These are phyloP conservation scores for Colletotrichum cereale DNA, from an alignment of 2,329 filamentous ascomycete species.

Conservation along the genomic window DNA sequence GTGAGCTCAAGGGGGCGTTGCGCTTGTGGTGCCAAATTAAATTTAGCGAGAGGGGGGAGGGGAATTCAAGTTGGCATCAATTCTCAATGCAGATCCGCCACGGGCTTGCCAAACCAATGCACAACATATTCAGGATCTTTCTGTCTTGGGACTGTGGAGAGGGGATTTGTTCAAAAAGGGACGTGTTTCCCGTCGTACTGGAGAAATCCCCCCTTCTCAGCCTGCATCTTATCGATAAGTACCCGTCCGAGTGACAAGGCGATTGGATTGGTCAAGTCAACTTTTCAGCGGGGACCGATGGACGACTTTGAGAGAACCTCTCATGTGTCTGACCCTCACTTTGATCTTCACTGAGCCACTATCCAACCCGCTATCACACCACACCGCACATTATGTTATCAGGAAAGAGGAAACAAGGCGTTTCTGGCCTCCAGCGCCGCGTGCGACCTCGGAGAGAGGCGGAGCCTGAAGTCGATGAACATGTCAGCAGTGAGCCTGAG, in stretches of 20 bases:
- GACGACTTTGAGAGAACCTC: conserved; percentile 7
- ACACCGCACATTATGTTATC: conserved; percentile 34
- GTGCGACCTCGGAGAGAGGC: conserved; percentile 54
- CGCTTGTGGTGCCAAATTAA: neutral
- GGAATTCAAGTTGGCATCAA: neutral
- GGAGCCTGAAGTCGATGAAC: conserved; percentile 44
- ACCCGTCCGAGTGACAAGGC: neutral
- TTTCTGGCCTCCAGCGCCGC: conserved; percentile 52
- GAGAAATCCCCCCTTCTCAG: neutral
- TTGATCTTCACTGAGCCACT: neutral
- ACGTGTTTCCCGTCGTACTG: conserved; percentile 1
- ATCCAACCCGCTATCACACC: neutral
- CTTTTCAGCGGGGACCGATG: conserved; percentile 2
- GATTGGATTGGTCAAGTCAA: neutral
- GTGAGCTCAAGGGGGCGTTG: neutral
- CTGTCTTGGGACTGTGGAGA: conserved; percentile 1
- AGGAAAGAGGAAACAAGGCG: conserved; percentile 40
- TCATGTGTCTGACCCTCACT: conserved; percentile 13
- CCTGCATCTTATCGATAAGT: conserved; percentile 18
- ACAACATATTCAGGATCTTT: neutral
- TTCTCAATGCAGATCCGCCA: neutral
- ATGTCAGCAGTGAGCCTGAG: conserved; percentile 32
- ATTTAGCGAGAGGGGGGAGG: too few species aligned
- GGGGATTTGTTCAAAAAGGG: conserved; percentile 1
- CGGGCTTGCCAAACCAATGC: neutral